Percentiles rank a stretch among this genome's conserved stretches.
Evolutionary conservation across 2,329 filamentous ascomycete genomes (phyloP).

Genomic region (Gnomoniopsis smithogilvyi): DNA sequence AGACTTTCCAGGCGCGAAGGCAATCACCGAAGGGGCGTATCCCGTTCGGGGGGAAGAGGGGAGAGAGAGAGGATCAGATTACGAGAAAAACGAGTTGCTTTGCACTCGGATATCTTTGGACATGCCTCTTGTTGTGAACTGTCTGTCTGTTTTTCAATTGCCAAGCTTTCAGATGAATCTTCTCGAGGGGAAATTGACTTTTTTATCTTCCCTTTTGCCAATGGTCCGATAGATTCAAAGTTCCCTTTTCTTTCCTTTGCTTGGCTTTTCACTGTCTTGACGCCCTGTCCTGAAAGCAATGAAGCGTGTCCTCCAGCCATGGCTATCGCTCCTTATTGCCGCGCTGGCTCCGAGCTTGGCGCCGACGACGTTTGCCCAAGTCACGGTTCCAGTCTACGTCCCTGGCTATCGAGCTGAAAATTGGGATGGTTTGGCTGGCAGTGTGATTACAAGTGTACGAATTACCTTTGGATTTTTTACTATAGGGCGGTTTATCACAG

Average conservation of each 20-base stretch:
- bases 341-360: slow-evolving; percentile 10
- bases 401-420: slow-evolving; percentile 39
- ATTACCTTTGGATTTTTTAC: no score
- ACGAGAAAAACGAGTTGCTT: no score
- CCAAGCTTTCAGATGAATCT: neutral
- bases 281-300: slow-evolving; percentile 1
- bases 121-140: neutral
- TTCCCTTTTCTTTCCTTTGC: no score
- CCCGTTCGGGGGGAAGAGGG: neutral
- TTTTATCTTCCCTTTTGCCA: no score
- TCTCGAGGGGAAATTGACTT: neutral
- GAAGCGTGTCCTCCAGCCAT: slow-evolving; percentile 5
- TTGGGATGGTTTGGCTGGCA: slow-evolving; percentile 44
- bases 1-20: neutral
- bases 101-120: neutral
- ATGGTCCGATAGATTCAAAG: neutral
- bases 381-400: slow-evolving; percentile 42
- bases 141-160: neutral
- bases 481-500: slow-evolving; percentile 11
- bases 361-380: slow-evolving; percentile 19
- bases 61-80: neutral
- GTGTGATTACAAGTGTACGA: slow-evolving; percentile 41
- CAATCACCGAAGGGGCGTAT: neutral
- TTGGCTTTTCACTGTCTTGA: neutral
- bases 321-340: slow-evolving; percentile 9